These are phyloP conservation scores for Sugiyamaella japonica DNA, from an alignment of 1,139 yeast genomes.

Conservation along the genomic window DNA sequence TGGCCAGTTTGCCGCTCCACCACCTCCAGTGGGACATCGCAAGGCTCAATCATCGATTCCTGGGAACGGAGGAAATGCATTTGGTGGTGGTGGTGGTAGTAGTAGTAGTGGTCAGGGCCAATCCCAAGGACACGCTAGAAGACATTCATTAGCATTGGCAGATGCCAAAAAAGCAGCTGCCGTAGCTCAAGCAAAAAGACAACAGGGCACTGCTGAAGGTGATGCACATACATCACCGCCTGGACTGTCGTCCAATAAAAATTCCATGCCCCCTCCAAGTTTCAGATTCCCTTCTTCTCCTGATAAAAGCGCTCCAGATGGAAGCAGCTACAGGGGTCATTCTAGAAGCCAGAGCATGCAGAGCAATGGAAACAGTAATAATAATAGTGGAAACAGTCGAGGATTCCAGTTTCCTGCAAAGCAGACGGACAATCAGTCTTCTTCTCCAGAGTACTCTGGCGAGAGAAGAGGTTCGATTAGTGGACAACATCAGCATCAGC, in stretches of 20 bases:
- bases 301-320: slow-evolving; percentile 28
- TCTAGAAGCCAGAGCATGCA: slow-evolving; percentile 21
- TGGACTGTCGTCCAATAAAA: slow-evolving; percentile 13
- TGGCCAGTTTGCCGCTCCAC: slow-evolving; percentile 29
- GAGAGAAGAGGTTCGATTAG: slow-evolving; percentile 24
- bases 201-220: slow-evolving; percentile 14
- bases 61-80: slow-evolving; percentile 10
- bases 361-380: slow-evolving; percentile 11
- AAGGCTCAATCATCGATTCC: slow-evolving; percentile 40
- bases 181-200: slow-evolving; percentile 66
- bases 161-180: slow-evolving; percentile 99
- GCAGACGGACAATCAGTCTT: not conserved
- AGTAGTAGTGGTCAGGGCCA: slow-evolving; percentile 5
- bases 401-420: slow-evolving; percentile 18
- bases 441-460: slow-evolving; percentile 11
- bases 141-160: slow-evolving; percentile 88
- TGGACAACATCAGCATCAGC: slow-evolving; percentile 40
- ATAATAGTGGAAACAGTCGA: not conserved
- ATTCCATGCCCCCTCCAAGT: slow-evolving; percentile 24
- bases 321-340: slow-evolving; percentile 14
- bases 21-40: slow-evolving; percentile 34
- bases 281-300: slow-evolving; percentile 59
- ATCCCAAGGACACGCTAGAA: slow-evolving; percentile 58
- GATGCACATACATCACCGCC: slow-evolving; percentile 11
- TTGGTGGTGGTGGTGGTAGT: slow-evolving; percentile 22